Percentiles rank a stretch among this genome's conserved stretches.
Evolutionary conservation across 1,284 basidiomycete species (phyloP).

Genomic region (Cutaneotrichosporon sp.): DNA sequence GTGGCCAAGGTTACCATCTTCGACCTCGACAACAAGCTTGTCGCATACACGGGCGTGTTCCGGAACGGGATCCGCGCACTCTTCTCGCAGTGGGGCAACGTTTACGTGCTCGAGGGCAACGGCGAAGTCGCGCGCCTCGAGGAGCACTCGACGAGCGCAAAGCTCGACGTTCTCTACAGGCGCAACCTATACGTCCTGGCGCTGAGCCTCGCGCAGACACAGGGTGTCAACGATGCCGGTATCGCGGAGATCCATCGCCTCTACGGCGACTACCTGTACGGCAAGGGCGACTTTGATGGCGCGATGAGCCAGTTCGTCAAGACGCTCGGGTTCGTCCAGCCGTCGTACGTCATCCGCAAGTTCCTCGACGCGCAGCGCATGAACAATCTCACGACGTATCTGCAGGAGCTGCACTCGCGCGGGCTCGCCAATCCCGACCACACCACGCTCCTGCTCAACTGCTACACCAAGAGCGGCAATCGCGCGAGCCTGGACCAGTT

Average conservation of each 20-base stretch:
- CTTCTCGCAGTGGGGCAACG: slow-evolving; percentile 73
- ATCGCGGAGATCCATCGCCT: slow-evolving; percentile 83
- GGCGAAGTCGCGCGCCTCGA: slow-evolving; percentile 72
- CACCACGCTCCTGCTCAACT: slow-evolving; percentile 91
- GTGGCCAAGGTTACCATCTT: slow-evolving; percentile 86
- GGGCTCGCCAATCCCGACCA: slow-evolving; percentile 94
- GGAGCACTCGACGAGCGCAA: slow-evolving; percentile 75
- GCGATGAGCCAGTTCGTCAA: slow-evolving; percentile 90
- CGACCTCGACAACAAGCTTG: slow-evolving; percentile 89
- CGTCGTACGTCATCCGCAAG: slow-evolving; percentile 97
- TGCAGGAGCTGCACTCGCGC: slow-evolving; percentile 89
- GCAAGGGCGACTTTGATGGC: slow-evolving; percentile 87
- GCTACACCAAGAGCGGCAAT: slow-evolving; percentile 96
- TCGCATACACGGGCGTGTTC: slow-evolving; percentile 79
- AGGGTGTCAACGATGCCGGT: slow-evolving; percentile 67
- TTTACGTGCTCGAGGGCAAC: slow-evolving; percentile 74
- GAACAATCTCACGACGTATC: slow-evolving; percentile 88
- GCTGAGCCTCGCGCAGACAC: slow-evolving; percentile 68
- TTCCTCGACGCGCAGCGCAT: slow-evolving; percentile 97
- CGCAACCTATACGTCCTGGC: slow-evolving; percentile 75
- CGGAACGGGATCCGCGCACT: slow-evolving; percentile 76
- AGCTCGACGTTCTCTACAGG: slow-evolving; percentile 78
- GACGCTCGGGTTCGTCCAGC: slow-evolving; percentile 85
- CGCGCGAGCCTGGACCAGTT: slow-evolving; percentile 84
- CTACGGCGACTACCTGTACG: slow-evolving; percentile 90